Percentiles rank a stretch among this genome's conserved stretches.
phyloP scores from a whole-genome alignment of 2,329 filamentous ascomycete species.

The Mollisia scopiformis region DNA sequence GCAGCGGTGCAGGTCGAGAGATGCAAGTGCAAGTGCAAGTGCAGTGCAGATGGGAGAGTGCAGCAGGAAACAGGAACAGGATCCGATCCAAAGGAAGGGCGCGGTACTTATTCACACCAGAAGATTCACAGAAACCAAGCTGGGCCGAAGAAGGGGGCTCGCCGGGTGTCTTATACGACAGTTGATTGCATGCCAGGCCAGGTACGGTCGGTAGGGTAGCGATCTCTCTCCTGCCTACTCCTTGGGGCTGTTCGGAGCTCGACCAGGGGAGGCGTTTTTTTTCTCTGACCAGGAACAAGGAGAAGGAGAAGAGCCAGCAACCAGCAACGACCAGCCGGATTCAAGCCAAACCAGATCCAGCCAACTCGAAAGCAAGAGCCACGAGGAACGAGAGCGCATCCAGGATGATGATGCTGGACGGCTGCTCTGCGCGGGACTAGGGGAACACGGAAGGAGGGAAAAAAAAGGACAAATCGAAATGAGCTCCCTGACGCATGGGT shows the following conservation, averaged over 20 bases:
- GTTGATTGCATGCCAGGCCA: conserved; percentile 32
- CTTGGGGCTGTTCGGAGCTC: not conserved
- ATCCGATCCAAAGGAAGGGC: not conserved
- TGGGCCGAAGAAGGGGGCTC: conserved; percentile 28
- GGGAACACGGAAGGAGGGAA: conserved; percentile 30
- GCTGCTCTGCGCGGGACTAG: conserved; percentile 31
- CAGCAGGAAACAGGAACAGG: not conserved
- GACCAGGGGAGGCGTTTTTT: not conserved
- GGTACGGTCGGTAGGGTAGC: too few relatives aligned
- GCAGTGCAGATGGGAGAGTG: not conserved
- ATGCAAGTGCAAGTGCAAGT: too few relatives aligned
- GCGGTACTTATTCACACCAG: not conserved
- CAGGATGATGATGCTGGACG: conserved; percentile 27
- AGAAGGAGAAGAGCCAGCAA: not conserved
- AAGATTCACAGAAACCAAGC: conserved; percentile 1
- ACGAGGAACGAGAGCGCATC: not conserved
- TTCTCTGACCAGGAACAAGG: not conserved
- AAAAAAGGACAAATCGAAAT: conserved; percentile 35
- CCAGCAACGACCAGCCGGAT: not conserved
- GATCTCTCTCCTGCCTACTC: conserved; percentile 29
- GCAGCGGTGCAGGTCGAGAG: too few relatives aligned
- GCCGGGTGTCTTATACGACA: conserved; percentile 35
- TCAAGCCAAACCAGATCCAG: not conserved
- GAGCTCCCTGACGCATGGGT: conserved; percentile 15
- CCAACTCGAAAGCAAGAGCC: not conserved